Conservation (phyloP, 805 yeast species). For the Nakazawaea wyomingensis region DNA sequence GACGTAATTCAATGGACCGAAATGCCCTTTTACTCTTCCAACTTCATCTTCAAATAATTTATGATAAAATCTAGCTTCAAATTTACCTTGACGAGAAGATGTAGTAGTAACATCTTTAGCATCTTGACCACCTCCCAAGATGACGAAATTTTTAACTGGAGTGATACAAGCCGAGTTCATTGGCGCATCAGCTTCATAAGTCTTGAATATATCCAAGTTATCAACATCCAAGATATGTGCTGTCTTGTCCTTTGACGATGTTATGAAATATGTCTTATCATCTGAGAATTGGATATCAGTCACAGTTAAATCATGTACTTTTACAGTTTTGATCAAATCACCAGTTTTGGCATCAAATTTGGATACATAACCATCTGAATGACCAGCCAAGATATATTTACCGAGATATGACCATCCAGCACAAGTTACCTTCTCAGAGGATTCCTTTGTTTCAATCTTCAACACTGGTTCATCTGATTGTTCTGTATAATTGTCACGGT, state of each 20-base stretch:
- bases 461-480: constrained; percentile 54
- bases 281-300: constrained; percentile 88
- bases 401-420: constrained; percentile 86
- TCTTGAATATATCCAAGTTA: constrained; percentile 63
- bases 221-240: constrained; percentile 78
- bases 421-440: constrained; percentile 61
- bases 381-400: constrained; percentile 75
- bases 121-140: constrained; percentile 99
- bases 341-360: constrained; percentile 78
- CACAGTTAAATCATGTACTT: constrained; percentile 71
- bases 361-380: constrained; percentile 78
- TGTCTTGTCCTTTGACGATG: constrained; percentile 87
- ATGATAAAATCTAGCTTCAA: constrained; percentile 94
- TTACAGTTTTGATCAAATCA: constrained; percentile 50
- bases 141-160: constrained; percentile 84
- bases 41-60: constrained; percentile 93
- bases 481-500: constrained; percentile 35
- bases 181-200: constrained; percentile 84
- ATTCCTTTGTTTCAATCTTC: constrained; percentile 55
- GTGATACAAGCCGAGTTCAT: constrained; percentile 94
- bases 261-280: constrained; percentile 85
- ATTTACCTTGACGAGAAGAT: constrained; percentile 86
- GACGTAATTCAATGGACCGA: constrained; percentile 94
- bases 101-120: constrained; percentile 99
- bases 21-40: constrained; percentile 97